These are phyloP conservation scores for Polysphondylium violaceum DNA, from an alignment of 78 protist genomes.

Conservation along the genomic window DNA sequence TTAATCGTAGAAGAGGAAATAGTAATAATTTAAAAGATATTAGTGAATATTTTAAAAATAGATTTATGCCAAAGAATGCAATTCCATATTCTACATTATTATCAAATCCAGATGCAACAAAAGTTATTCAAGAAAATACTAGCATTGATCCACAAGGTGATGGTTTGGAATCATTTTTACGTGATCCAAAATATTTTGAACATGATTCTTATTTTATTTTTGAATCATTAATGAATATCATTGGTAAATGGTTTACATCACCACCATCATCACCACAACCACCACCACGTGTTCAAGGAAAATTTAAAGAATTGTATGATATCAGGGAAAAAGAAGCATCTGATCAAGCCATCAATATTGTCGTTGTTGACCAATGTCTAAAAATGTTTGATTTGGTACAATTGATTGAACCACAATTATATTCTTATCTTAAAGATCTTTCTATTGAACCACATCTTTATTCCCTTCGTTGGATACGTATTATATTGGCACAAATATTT, in stretches of 20 bases:
- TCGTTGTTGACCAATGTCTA: slow-evolving; percentile 47
- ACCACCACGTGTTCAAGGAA: slow-evolving; percentile 3
- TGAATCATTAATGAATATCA: slow-evolving; percentile 37
- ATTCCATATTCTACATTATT: slow-evolving; percentile 13
- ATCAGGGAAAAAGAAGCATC: slow-evolving; percentile 23
- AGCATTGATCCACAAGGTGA: not conserved
- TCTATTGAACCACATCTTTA: slow-evolving; percentile 68
- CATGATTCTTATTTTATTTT: slow-evolving; percentile 61
- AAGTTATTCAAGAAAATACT: not conserved
- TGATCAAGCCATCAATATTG: slow-evolving; percentile 9
- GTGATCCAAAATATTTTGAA: slow-evolving; percentile 53
- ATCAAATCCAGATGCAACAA: not conserved
- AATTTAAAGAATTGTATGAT: slow-evolving; percentile 15
- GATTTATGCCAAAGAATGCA: not conserved
- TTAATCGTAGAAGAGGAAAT: not conserved
- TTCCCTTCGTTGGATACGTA: slow-evolving; percentile 85
- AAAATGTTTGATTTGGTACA: slow-evolving; percentile 33
- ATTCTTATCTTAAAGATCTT: slow-evolving; percentile 35
- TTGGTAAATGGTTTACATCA: slow-evolving; percentile 65
- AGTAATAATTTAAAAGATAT: not conserved
- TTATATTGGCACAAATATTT: slow-evolving; percentile 87
- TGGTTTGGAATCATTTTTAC: not conserved
- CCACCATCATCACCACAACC: slow-evolving; percentile 50
- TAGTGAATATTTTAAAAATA: not conserved
- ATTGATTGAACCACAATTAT: slow-evolving; percentile 45